Evolutionary conservation across 257 asterid genomes (phyloP).

Genomic region (Solanum arcanum): DNA sequence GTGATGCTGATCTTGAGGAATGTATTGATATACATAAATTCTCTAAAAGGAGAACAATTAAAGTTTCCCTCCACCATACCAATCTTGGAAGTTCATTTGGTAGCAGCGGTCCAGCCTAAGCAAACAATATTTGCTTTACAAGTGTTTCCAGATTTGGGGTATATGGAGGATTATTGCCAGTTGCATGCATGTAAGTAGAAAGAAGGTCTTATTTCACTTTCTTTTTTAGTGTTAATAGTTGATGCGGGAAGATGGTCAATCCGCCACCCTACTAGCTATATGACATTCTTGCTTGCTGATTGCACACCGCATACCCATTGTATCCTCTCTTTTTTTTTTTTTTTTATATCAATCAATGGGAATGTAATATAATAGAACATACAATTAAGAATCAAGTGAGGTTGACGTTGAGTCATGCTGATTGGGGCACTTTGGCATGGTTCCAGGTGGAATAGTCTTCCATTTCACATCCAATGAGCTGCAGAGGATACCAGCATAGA

Average conservation of each 20-base stretch:
- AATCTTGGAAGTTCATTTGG: slow-evolving; percentile 55
- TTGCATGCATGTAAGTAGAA: neutral
- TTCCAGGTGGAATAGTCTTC: neutral
- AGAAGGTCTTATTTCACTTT: neutral
- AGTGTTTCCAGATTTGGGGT: neutral
- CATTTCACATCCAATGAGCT: neutral
- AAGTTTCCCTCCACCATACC: slow-evolving; percentile 36
- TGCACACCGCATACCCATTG: neutral
- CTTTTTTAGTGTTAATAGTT: neutral
- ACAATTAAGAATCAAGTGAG: neutral
- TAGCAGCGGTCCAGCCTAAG: slow-evolving; percentile 31
- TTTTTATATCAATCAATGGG: neutral
- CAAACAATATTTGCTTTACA: neutral
- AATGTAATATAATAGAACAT: neutral
- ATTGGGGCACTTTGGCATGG: neutral
- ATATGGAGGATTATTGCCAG: neutral
- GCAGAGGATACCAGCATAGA: neutral
- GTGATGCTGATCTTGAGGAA: slow-evolving; percentile 84
- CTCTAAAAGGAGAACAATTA: slow-evolving; percentile 40
- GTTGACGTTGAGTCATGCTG: neutral
- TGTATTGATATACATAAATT: slow-evolving; percentile 58
- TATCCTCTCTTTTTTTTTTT: neutral
- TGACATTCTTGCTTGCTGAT: neutral
- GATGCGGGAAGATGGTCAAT: neutral
- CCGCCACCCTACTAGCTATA: neutral